Conservation (phyloP, 2,329 filamentous ascomycete genomes). For the Colletotrichum echinochloae region DNA sequence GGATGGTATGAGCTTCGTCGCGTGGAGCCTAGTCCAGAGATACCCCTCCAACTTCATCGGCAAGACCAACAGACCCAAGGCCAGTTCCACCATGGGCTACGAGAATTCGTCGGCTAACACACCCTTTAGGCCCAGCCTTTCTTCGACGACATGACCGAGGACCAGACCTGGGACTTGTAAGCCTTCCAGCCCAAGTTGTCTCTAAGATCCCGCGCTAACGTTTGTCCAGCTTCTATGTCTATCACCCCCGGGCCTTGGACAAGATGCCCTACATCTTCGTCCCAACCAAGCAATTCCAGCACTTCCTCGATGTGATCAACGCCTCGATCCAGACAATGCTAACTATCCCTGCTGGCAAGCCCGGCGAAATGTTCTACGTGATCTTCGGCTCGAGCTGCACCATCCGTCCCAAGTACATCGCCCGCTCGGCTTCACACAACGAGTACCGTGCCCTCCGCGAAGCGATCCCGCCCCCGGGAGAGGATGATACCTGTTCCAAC, state of each 20-base stretch:
- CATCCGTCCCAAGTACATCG: slow-evolving; percentile 76
- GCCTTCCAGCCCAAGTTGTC: slow-evolving; percentile 47
- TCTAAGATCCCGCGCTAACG: background rate
- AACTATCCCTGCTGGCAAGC: slow-evolving; percentile 65
- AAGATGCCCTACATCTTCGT: slow-evolving; percentile 74
- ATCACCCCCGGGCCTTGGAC: slow-evolving; percentile 60
- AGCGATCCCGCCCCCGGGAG: slow-evolving; percentile 18
- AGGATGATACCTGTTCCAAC: slow-evolving; percentile 16
- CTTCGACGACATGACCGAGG: slow-evolving; percentile 71
- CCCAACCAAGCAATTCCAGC: slow-evolving; percentile 72
- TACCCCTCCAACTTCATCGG: slow-evolving; percentile 73
- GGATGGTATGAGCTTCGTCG: slow-evolving; percentile 55
- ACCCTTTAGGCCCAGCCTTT: slow-evolving; percentile 56
- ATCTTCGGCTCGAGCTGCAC: slow-evolving; percentile 70
- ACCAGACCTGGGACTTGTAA: slow-evolving; percentile 81
- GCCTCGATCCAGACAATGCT: slow-evolving; percentile 64
- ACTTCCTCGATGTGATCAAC: slow-evolving; percentile 75
- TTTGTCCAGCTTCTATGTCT: slow-evolving; percentile 72
- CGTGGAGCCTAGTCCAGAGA: slow-evolving; percentile 65
- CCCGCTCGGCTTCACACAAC: slow-evolving; percentile 56
- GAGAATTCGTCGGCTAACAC: slow-evolving; percentile 27
- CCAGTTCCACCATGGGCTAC: slow-evolving; percentile 44
- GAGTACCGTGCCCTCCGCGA: slow-evolving; percentile 28
- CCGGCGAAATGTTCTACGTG: slow-evolving; percentile 68
- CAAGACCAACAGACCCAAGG: slow-evolving; percentile 62